Evolutionary conservation across 495 filamentous ascomycete species (phyloP), one percentile per base, ranked within the genome.

Genomic region (Hyaloscypha bicolor): DNA sequence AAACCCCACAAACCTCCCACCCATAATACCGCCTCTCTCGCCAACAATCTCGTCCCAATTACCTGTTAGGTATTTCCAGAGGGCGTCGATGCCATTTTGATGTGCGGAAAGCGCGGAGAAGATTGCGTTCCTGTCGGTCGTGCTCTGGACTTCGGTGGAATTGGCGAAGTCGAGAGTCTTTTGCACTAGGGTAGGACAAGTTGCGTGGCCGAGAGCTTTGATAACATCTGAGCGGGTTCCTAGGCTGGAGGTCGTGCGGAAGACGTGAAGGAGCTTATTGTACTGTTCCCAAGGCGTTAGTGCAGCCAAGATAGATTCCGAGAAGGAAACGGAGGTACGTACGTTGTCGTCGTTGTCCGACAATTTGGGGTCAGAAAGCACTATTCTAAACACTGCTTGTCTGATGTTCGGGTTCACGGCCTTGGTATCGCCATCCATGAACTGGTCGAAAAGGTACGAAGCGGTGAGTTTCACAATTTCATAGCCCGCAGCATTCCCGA

Each of bases 341-440:
- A 48, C 42, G 16, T 14, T 48, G 11, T 48, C 42, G 16, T 48
- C 42, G 4, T 48, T 4, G 16, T 16, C 16, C 9, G 42, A 48
- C 16, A 19, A 14, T 48, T 48, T 48, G 4, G 9, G 8, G 11
- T 88, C 78, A 71, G 81, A 85, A 68, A 90, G 76, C 16, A 84
- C 86, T 66, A 89, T 84, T 69, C 80, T 81, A 78, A 88, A 91
- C 37, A 90, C 86, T 66, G 81, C 85, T 62, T 79, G 80, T 22
- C 87, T 85, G 59, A 90, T 83, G 76, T 91, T 91, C 42, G 88
- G 87, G 76, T 90, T 86, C 63, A 91, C 87, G 59, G 88, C 87
- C 39, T 74, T 79, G 25, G 75, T 67, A 66, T 91, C 86, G 48
- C 87, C 88, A 8, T 76, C 77, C 59, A 82, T 80, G 75, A 88